Conservation (phyloP, 768 basidiomycete genomes). For the Mycena sanguinolenta region DNA sequence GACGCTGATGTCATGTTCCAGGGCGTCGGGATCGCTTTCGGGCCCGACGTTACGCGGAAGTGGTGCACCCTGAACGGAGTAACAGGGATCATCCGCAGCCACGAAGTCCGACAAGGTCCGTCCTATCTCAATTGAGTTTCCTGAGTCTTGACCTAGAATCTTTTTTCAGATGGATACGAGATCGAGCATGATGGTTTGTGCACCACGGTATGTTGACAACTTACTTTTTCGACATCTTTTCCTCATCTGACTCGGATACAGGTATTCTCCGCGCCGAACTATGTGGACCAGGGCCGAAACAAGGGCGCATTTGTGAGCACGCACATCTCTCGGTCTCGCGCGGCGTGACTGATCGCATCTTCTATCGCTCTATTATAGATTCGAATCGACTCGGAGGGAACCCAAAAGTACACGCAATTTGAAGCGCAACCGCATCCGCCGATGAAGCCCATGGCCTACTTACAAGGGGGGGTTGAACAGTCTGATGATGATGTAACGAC, state of each 20-base stretch:
- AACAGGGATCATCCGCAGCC: slow-evolving; percentile 92
- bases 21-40: slow-evolving; percentile 97
- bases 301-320: slow-evolving; percentile 89
- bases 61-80: slow-evolving; percentile 93
- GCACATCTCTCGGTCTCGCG: neutral
- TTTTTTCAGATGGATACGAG: slow-evolving; percentile 85
- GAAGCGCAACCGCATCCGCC: slow-evolving; percentile 91
- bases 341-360: neutral
- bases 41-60: slow-evolving; percentile 90
- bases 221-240: slow-evolving; percentile 19
- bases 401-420: slow-evolving; percentile 83
- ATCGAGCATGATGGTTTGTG: slow-evolving; percentile 96
- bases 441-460: slow-evolving; percentile 94
- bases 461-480: slow-evolving; percentile 73
- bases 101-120: slow-evolving; percentile 94
- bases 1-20: slow-evolving; percentile 43
- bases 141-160: neutral
- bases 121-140: slow-evolving; percentile 16
- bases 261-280: slow-evolving; percentile 97
- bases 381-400: slow-evolving; percentile 84
- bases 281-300: slow-evolving; percentile 92
- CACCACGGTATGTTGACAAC: slow-evolving; percentile 74
- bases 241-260: slow-evolving; percentile 44
- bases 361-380: slow-evolving; percentile 69
- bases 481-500: slow-evolving; percentile 76